Evolutionary conservation across 768 basidiomycete species (phyloP), one percentile per base, ranked within the genome.

Genomic region (Leccinum boreale): DNA sequence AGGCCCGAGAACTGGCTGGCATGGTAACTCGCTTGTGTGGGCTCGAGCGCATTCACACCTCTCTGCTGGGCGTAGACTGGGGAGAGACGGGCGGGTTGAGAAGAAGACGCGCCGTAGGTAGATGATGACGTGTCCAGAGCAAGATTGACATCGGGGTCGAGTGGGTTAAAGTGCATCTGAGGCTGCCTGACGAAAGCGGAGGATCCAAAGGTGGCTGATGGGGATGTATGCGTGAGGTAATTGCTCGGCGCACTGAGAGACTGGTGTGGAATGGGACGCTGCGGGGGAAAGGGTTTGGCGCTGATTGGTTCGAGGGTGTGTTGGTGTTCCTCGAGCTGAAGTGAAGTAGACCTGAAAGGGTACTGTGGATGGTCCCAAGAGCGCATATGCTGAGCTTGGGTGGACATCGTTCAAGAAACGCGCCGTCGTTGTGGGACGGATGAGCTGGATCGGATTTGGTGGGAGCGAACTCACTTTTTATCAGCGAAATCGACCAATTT

Each of bases 311-410:
- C 59, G 15, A 73, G 36, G 19, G 67, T 15, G 52, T 62, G 67
- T 1, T 62, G 47, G 2, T 58, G 57, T 23, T 74, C 70, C 23
- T 74, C 71, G 48, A 74, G 73, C 24, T 72, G 67, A 9, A 65
- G 60, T 36, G 35, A 36, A 10, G 67, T 51, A 3, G 59, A 66
- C 11, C 50, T 61, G 50, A 65, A 48, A 2, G 57, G 2, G 52
- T 58, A 65, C 10, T 61, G 62, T 0, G 49, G 24, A 2, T 62
- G 61, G 42, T 63, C 58, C 72, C 71, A 72, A 6, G 56, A 15
- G 44, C 33, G 57, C 45, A 57, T 50, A 23, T 49, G 48, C 3
- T 65, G 70, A 0, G 65, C 56, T 44, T 66, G 63, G 0, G 61
- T 61, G 8, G 72, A 64, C 70, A 73, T 73, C 51, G 42, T 44